Conservation (phyloP, 2,329 filamentous ascomycete species). For the Epichloe brachyelytri region DNA sequence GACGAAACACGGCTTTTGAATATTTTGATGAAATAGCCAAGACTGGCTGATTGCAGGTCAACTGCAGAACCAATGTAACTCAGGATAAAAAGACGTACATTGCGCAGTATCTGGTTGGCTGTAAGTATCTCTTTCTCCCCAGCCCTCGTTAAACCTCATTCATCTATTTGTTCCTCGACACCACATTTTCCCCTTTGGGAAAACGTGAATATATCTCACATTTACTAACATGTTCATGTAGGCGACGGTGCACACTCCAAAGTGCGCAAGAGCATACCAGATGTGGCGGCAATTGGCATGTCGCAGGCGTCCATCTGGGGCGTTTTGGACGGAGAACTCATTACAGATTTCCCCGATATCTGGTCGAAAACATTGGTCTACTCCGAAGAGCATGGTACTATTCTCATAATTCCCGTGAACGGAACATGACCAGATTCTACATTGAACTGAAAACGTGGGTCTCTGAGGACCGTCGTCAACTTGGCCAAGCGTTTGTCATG, state of each 20-base stretch:
- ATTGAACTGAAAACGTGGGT: constrained; percentile 39
- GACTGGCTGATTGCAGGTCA: constrained; percentile 33
- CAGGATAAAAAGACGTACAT: constrained; percentile 38
- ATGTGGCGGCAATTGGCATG: constrained; percentile 40
- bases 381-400: constrained; percentile 52
- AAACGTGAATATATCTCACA: not conserved
- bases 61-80: constrained; percentile 37
- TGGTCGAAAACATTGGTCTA: constrained; percentile 63
- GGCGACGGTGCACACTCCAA: constrained; percentile 60
- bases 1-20: constrained; percentile 51
- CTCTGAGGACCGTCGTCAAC: constrained; percentile 25
- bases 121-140: constrained; percentile 24
- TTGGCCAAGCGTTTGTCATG: constrained; percentile 58
- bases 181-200: not conserved
- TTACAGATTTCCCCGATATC: constrained; percentile 61
- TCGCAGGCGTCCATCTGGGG: constrained; percentile 51
- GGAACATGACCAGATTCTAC: constrained; percentile 56
- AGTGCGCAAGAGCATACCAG: constrained; percentile 51
- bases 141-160: not conserved
- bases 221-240: constrained; percentile 9
- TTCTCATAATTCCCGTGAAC: constrained; percentile 61
- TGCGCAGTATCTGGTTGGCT: constrained; percentile 55
- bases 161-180: not conserved
- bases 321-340: constrained; percentile 56
- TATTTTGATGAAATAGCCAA: constrained; percentile 35